Percentiles rank a stretch among this genome's conserved stretches.
These are phyloP conservation scores for Cercophora samala DNA, from an alignment of 495 filamentous ascomycete species.

Conservation along the genomic window DNA sequence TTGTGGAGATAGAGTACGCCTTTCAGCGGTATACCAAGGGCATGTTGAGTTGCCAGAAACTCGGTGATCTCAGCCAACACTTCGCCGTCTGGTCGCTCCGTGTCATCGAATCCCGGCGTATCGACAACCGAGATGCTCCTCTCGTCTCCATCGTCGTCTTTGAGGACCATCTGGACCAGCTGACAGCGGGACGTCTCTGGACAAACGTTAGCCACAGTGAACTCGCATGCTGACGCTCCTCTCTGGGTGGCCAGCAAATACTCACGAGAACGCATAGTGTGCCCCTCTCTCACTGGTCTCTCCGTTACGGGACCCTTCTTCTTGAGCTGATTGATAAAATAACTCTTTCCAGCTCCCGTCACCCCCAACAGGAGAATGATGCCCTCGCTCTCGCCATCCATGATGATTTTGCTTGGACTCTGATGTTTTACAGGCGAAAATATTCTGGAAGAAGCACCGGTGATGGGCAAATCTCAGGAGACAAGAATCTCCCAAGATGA, in stretches of 20 bases:
- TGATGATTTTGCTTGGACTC: not conserved
- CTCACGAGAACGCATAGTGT: constrained; percentile 26
- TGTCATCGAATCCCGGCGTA: constrained; percentile 44
- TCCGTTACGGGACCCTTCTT: constrained; percentile 3
- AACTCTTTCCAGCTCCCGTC: constrained; percentile 41
- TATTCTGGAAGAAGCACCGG: not conserved
- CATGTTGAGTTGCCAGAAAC: constrained; percentile 30
- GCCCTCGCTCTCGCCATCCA: constrained; percentile 5
- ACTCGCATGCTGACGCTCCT: not conserved
- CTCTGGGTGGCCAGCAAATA: not conserved
- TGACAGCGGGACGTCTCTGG: constrained; percentile 1
- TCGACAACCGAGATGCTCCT: constrained; percentile 29
- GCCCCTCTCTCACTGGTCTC: constrained; percentile 17
- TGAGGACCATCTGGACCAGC: constrained; percentile 21
- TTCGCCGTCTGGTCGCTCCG: constrained; percentile 29
- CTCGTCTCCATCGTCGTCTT: constrained; percentile 21
- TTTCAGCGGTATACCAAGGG: constrained; percentile 24
- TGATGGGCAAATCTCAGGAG: not conserved
- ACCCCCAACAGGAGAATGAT: constrained; percentile 40
- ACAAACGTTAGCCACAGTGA: not conserved
- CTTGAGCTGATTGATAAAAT: constrained; percentile 36
- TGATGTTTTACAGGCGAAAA: not conserved
- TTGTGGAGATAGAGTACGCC: constrained; percentile 43
- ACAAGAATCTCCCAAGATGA: not conserved
- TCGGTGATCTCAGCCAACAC: constrained; percentile 37